phyloP scores from a whole-genome alignment of 164 flowering plant genomes.

The Vitis rupestris region DNA sequence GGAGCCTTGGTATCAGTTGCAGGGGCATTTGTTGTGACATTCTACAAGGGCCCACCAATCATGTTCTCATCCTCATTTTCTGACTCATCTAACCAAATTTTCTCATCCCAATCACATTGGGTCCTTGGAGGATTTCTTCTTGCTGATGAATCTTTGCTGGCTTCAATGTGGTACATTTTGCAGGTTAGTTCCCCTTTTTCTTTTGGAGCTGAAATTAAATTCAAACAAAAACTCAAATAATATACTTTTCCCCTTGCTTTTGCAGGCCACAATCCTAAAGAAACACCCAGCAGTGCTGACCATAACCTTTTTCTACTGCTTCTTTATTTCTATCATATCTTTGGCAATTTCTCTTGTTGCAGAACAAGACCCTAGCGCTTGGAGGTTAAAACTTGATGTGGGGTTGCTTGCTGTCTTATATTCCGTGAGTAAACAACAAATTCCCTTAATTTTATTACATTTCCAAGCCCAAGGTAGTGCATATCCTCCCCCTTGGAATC shows the following conservation, averaged over 20 bases:
- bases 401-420: constrained; percentile 19
- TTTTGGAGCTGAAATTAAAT: background rate
- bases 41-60: constrained; percentile 30
- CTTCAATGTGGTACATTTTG: constrained; percentile 21
- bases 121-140: constrained; percentile 34
- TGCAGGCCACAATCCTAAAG: constrained; percentile 24
- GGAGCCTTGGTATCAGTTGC: constrained; percentile 31
- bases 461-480: too few relatives aligned
- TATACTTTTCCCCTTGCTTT: background rate
- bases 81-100: background rate
- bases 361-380: constrained; percentile 25
- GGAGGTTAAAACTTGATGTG: constrained; percentile 25
- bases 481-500: too few relatives aligned
- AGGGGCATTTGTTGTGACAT: constrained; percentile 37
- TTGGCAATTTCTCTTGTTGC: constrained; percentile 13
- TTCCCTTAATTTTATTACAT: too few relatives aligned
- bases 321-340: constrained; percentile 23
- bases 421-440: constrained; percentile 4
- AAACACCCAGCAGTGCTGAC: constrained; percentile 23
- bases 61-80: background rate
- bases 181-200: constrained; percentile 21
- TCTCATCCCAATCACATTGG: constrained; percentile 26
- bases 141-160: constrained; percentile 17
- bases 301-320: constrained; percentile 10
- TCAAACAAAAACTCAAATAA: too few relatives aligned